phyloP scores from a whole-genome alignment of 768 basidiomycete genomes.

The Calocybe indica region DNA sequence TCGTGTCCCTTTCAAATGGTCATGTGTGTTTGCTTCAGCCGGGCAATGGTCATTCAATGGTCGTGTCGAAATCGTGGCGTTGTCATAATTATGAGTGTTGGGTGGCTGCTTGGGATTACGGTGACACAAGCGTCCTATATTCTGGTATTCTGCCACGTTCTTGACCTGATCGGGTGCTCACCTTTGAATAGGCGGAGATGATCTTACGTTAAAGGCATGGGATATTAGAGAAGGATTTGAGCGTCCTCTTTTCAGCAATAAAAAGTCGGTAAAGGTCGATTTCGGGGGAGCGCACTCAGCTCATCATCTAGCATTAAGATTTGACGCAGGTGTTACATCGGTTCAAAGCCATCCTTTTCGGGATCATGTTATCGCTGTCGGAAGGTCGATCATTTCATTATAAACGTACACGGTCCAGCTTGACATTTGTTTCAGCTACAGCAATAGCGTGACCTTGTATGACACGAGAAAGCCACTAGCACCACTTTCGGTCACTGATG shows the following conservation, averaged over 20 bases:
- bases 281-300: no score
- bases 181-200: slow-evolving; percentile 74
- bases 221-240: slow-evolving; percentile 65
- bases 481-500: slow-evolving; percentile 54
- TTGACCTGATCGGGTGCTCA: not conserved
- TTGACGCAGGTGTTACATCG: slow-evolving; percentile 88
- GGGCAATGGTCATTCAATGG: slow-evolving; percentile 36
- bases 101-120: slow-evolving; percentile 89
- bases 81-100: slow-evolving; percentile 95
- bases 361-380: slow-evolving; percentile 84
- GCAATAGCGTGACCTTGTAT: slow-evolving; percentile 73
- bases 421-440: slow-evolving; percentile 55
- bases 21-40: slow-evolving; percentile 55
- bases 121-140: slow-evolving; percentile 75
- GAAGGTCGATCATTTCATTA: slow-evolving; percentile 51
- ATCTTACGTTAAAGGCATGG: slow-evolving; percentile 87
- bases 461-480: slow-evolving; percentile 65
- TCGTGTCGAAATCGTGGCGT: slow-evolving; percentile 58
- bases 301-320: slow-evolving; percentile 39
- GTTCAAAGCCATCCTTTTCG: slow-evolving; percentile 79
- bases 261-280: slow-evolving; percentile 35
- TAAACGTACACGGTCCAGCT: not conserved
- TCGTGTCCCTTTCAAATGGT: slow-evolving; percentile 83
- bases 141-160: slow-evolving; percentile 49
- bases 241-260: slow-evolving; percentile 65